These are phyloP conservation scores for Phytophthora capsici DNA, from an alignment of 352 stramenopile genomes.

Conservation along the genomic window DNA sequence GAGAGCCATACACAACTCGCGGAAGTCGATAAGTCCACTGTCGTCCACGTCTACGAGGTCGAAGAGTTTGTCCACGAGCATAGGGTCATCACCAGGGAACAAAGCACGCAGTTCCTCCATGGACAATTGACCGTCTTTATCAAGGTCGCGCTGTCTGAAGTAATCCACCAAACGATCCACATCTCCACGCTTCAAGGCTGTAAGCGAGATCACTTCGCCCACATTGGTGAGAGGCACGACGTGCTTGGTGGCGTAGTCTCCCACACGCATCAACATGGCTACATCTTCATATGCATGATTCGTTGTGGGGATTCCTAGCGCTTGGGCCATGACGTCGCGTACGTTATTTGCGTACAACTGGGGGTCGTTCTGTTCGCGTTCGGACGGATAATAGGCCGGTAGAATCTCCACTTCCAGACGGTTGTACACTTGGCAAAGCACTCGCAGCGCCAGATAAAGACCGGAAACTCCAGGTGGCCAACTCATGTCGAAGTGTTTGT, in stretches of 20 bases:
- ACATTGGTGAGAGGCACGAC: conserved; percentile 67
- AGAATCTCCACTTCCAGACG: conserved; percentile 66
- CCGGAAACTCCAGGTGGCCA: conserved; percentile 65
- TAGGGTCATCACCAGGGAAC: conserved; percentile 53
- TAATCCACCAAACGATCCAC: conserved; percentile 62
- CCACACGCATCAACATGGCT: conserved; percentile 58
- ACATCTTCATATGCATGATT: conserved; percentile 84
- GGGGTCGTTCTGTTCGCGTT: conserved; percentile 46
- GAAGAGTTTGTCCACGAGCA: conserved; percentile 65
- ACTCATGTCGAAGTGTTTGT: conserved; percentile 78
- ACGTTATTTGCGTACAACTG: conserved; percentile 70
- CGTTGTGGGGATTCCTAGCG: conserved; percentile 58
- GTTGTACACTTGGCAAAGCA: conserved; percentile 81
- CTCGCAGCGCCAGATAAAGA: conserved; percentile 56
- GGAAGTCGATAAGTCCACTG: conserved; percentile 75
- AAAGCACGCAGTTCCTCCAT: conserved; percentile 63
- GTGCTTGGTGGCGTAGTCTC: conserved; percentile 64
- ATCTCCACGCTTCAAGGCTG: conserved; percentile 48
- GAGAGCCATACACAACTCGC: conserved; percentile 72
- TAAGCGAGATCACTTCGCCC: conserved; percentile 57
- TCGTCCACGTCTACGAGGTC: conserved; percentile 63
- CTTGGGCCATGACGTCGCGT: conserved; percentile 58
- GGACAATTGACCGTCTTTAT: conserved; percentile 72
- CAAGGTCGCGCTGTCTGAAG: conserved; percentile 58
- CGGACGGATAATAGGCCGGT: conserved; percentile 54